These are phyloP conservation scores for Cyphellophora attinorum DNA, from an alignment of 2,329 filamentous ascomycete genomes.

Conservation along the genomic window DNA sequence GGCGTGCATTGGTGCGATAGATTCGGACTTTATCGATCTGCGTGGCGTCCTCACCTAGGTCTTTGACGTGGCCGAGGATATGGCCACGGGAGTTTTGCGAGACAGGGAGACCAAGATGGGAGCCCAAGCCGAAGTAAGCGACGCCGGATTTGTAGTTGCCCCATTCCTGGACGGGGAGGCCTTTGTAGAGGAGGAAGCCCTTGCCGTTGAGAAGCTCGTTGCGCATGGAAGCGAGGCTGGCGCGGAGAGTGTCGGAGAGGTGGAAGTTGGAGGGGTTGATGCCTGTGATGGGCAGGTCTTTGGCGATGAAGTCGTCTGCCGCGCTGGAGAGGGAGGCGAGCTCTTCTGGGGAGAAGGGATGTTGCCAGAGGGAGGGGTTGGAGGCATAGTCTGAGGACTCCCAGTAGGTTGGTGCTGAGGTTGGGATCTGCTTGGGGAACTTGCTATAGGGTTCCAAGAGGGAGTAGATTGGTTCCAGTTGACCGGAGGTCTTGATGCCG, in stretches of 20 bases:
- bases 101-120: slow-evolving; percentile 79
- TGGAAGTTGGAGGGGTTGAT: slow-evolving; percentile 57
- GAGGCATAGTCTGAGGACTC: slow-evolving; percentile 53
- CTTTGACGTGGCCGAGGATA: slow-evolving; percentile 82
- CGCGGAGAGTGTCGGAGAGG: slow-evolving; percentile 44
- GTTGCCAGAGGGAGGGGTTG: slow-evolving; percentile 61
- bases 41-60: slow-evolving; percentile 69
- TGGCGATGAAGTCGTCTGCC: slow-evolving; percentile 59
- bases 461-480: slow-evolving; percentile 60
- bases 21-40: slow-evolving; percentile 83
- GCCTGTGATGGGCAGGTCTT: slow-evolving; percentile 58
- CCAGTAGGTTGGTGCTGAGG: slow-evolving; percentile 62
- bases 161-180: slow-evolving; percentile 69
- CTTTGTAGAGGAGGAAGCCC: slow-evolving; percentile 83
- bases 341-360: slow-evolving; percentile 58
- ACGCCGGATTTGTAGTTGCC: slow-evolving; percentile 69
- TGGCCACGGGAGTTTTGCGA: slow-evolving; percentile 78
- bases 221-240: slow-evolving; percentile 46
- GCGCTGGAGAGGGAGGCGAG: slow-evolving; percentile 56
- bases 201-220: slow-evolving; percentile 70
- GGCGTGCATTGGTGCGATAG: slow-evolving; percentile 75
- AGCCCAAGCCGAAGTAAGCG: slow-evolving; percentile 83
- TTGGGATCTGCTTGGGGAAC: slow-evolving; percentile 59
- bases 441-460: slow-evolving; percentile 56
- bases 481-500: slow-evolving; percentile 59